Percentiles rank a stretch among this genome's conserved stretches.
phyloP scores from a whole-genome alignment of 2,329 filamentous ascomycete species.

The Fusarium staphyleae region DNA sequence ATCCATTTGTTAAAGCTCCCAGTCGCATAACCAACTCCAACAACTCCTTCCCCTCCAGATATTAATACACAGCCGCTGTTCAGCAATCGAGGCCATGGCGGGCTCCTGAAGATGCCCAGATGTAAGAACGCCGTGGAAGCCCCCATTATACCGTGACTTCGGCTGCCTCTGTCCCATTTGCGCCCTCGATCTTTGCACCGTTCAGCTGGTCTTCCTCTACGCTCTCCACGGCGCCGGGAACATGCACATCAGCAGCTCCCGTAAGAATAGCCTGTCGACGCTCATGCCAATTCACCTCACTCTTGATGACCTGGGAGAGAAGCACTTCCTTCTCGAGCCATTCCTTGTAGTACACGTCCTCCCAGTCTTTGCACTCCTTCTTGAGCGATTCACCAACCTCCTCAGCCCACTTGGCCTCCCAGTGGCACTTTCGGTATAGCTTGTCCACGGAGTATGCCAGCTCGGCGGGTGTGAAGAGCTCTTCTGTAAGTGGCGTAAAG shows the following conservation, averaged over 20 bases:
- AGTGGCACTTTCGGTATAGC: conserved; percentile 72
- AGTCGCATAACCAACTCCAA: conserved; percentile 32
- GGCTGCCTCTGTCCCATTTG: conserved; percentile 15
- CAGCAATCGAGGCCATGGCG: not conserved
- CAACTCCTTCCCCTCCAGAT: conserved; percentile 36
- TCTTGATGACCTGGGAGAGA: conserved; percentile 73
- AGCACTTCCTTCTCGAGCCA: conserved; percentile 83
- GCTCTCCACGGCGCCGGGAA: conserved; percentile 46
- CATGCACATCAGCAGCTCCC: conserved; percentile 55
- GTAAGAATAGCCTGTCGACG: conserved; percentile 63
- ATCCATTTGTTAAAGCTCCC: conserved; percentile 11
- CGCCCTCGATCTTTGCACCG: conserved; percentile 18
- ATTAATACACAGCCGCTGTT: conserved; percentile 24
- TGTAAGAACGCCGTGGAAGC: not conserved
- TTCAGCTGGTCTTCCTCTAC: conserved; percentile 39
- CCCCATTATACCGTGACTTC: conserved; percentile 10
- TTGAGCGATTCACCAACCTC: conserved; percentile 70
- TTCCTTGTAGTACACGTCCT: conserved; percentile 71
- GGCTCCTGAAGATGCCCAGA: not conserved
- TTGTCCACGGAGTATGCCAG: conserved; percentile 64
- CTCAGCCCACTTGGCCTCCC: conserved; percentile 76
- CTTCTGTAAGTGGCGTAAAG: conserved; percentile 61
- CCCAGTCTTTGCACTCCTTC: conserved; percentile 70
- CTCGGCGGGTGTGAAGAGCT: conserved; percentile 72
- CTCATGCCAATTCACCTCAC: conserved; percentile 71